Evolutionary conservation across 352 stramenopile species (phyloP).

Genomic region (Pythium dissimile): DNA sequence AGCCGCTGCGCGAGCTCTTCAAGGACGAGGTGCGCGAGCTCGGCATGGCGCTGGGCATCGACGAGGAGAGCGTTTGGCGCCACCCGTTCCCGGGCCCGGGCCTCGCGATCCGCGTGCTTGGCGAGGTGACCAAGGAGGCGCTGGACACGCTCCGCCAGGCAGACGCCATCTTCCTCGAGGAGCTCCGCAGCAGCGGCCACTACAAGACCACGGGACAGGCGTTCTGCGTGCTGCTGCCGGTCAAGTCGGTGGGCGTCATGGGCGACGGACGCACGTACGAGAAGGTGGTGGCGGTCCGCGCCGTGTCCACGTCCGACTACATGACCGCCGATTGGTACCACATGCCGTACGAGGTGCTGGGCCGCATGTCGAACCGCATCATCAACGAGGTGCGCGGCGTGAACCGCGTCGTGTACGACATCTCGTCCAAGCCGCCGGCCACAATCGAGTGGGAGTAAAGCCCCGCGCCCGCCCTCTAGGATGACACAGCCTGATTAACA

Average conservation of each 20-base stretch:
- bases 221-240: constrained; percentile 97
- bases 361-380: constrained; percentile 96
- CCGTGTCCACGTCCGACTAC: constrained; percentile 99
- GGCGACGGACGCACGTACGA: constrained; percentile 98
- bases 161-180: constrained; percentile 98
- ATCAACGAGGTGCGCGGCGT: constrained; percentile 99
- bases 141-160: constrained; percentile 96
- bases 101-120: constrained; percentile 98
- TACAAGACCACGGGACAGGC: constrained; percentile 99
- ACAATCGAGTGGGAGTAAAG: constrained; percentile 99
- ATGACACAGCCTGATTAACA: background rate
- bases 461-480: background rate
- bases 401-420: constrained; percentile 99
- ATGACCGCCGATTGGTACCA: constrained; percentile 99
- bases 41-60: constrained; percentile 96
- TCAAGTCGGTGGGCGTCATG: constrained; percentile 98
- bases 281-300: constrained; percentile 94
- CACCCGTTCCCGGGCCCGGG: constrained; percentile 99
- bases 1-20: constrained; percentile 98
- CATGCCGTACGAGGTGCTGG: constrained; percentile 97
- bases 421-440: constrained; percentile 98
- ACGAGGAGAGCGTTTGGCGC: constrained; percentile 96
- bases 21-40: constrained; percentile 99
- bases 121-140: constrained; percentile 93
- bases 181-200: constrained; percentile 93